phyloP scores from a whole-genome alignment of 1,139 yeast species.

The Yamadazyma pseudoaaseri region DNA sequence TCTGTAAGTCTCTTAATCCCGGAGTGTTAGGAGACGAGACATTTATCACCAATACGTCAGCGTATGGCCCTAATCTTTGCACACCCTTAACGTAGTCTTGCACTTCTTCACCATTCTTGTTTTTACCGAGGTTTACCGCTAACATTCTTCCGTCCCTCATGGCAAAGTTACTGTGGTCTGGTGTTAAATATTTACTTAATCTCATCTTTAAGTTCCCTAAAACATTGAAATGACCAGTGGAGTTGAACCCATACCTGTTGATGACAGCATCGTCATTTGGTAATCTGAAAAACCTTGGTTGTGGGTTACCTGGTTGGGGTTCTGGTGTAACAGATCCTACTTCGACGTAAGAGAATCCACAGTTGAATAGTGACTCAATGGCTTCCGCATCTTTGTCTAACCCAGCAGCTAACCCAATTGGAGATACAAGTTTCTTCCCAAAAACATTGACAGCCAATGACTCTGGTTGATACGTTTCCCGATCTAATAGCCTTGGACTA shows the following conservation, averaged over 20 bases:
- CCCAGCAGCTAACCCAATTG: slow-evolving; percentile 95
- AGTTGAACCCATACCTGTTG: slow-evolving; percentile 92
- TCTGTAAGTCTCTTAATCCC: slow-evolving; percentile 84
- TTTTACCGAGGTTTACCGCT: slow-evolving; percentile 87
- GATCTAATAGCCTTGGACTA: slow-evolving; percentile 59
- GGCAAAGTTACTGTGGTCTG: slow-evolving; percentile 52
- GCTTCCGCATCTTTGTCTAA: slow-evolving; percentile 93
- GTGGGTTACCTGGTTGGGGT: slow-evolving; percentile 92
- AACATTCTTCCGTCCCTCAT: slow-evolving; percentile 64
- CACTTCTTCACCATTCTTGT: slow-evolving; percentile 87
- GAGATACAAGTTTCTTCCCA: slow-evolving; percentile 63
- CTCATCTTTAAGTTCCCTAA: slow-evolving; percentile 64
- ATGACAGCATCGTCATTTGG: slow-evolving; percentile 86
- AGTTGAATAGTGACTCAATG: slow-evolving; percentile 73
- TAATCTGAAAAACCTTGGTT: slow-evolving; percentile 85
- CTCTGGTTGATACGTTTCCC: slow-evolving; percentile 33
- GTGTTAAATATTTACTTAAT: slow-evolving; percentile 41
- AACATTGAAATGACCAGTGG: slow-evolving; percentile 81
- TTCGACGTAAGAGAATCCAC: slow-evolving; percentile 89
- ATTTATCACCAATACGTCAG: slow-evolving; percentile 86
- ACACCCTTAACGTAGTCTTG: slow-evolving; percentile 86
- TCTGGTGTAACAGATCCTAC: slow-evolving; percentile 91
- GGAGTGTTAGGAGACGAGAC: slow-evolving; percentile 98
- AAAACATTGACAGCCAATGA: slow-evolving; percentile 60
- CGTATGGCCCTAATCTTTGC: slow-evolving; percentile 71